Evolutionary conservation across 441 rosid genomes (phyloP).

Genomic region (California macrophylla): DNA sequence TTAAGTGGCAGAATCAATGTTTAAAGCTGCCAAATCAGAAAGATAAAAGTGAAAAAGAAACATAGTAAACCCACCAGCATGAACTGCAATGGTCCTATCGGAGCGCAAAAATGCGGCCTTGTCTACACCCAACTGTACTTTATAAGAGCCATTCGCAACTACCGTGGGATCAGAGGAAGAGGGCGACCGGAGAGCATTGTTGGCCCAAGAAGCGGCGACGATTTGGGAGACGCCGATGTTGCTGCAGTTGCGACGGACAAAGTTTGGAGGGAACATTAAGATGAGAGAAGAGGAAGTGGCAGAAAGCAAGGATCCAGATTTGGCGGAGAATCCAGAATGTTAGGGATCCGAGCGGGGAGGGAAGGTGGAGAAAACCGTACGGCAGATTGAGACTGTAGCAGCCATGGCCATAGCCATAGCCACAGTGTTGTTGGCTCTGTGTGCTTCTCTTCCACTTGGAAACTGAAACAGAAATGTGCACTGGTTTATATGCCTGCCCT

Average conservation of each 20-base stretch:
- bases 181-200: slow-evolving; percentile 33
- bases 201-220: slow-evolving; percentile 93
- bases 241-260: slow-evolving; percentile 89
- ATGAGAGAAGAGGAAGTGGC: slow-evolving; percentile 51
- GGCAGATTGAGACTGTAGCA: background rate
- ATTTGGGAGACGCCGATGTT: slow-evolving; percentile 95
- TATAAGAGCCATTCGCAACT: slow-evolving; percentile 31
- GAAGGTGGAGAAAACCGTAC: background rate
- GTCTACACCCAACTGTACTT: slow-evolving; percentile 24
- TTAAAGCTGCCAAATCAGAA: background rate
- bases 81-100: slow-evolving; percentile 82
- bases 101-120: slow-evolving; percentile 55
- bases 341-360: background rate
- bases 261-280: slow-evolving; percentile 79
- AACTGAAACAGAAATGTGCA: background rate
- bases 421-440: background rate
- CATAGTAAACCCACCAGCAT: slow-evolving; percentile 51
- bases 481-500: too few species aligned
- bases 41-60: background rate
- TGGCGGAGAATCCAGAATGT: background rate
- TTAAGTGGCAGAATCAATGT: background rate
- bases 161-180: slow-evolving; percentile 21
- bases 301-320: background rate
- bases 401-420: background rate
- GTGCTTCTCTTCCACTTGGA: background rate